phyloP scores from a whole-genome alignment of 2,329 filamentous ascomycete species.

The Fusarium sp. region DNA sequence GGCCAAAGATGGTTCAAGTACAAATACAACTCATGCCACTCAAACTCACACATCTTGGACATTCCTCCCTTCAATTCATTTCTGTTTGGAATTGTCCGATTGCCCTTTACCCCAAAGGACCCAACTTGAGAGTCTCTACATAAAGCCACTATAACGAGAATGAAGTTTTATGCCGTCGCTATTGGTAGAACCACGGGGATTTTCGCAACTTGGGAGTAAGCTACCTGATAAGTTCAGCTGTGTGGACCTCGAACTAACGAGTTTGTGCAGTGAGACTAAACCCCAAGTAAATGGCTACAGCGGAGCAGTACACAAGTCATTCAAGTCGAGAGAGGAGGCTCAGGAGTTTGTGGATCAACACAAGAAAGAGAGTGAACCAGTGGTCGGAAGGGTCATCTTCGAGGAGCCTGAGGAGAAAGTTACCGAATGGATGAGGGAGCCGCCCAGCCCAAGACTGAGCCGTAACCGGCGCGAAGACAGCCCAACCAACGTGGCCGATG shows the following conservation, averaged over 20 bases:
- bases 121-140: too few relatives aligned
- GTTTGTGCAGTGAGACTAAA: not conserved
- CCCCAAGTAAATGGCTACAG: not conserved
- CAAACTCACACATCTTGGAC: too few relatives aligned
- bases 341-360: not conserved
- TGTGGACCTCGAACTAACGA: not conserved
- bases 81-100: too few relatives aligned
- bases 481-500: not conserved
- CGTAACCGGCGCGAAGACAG: not conserved
- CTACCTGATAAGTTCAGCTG: not conserved
- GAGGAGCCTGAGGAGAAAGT: not conserved
- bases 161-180: constrained; percentile 16
- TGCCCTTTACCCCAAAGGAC: too few relatives aligned
- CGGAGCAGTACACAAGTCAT: not conserved
- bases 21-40: not conserved
- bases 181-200: constrained; percentile 4
- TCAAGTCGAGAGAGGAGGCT: not conserved
- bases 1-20: not conserved
- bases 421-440: not conserved
- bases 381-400: not conserved
- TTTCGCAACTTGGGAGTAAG: constrained; percentile 6
- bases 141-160: not conserved
- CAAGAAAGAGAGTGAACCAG: not conserved
- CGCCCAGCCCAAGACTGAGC: not conserved
- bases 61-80: not conserved